phyloP scores from a whole-genome alignment of 306 rosid species.

The Cicer judaicum region DNA sequence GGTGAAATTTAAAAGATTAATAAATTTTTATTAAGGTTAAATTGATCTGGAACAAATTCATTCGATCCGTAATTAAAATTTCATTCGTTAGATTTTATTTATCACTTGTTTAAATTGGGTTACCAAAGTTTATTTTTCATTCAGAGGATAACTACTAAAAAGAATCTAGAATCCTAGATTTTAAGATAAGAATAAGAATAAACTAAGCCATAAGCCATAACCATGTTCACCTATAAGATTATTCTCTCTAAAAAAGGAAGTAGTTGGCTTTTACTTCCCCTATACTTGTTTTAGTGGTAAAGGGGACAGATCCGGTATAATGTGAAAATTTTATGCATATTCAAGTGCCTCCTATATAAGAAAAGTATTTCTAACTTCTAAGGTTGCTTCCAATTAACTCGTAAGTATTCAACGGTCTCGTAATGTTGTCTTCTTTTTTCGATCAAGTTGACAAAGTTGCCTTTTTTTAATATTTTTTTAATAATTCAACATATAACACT shows the following conservation, averaged over 20 bases:
- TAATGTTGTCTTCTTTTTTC: too few species aligned
- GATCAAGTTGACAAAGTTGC: too few species aligned
- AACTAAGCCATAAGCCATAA: conserved; percentile 17
- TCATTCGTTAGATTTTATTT: too few species aligned
- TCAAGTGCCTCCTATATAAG: background rate
- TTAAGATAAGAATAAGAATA: conserved; percentile 8
- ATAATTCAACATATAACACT: too few species aligned
- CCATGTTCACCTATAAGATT: conserved; percentile 15
- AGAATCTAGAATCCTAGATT: background rate
- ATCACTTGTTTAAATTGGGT: too few species aligned
- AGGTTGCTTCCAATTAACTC: too few species aligned
- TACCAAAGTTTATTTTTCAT: too few species aligned
- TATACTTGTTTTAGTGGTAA: background rate
- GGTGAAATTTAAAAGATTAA: background rate
- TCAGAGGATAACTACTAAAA: background rate
- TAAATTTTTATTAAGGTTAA: background rate
- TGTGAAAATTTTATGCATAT: background rate
- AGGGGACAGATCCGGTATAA: conserved; percentile 1
- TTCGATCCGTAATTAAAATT: background rate
- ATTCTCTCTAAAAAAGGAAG: background rate
- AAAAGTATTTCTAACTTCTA: too few species aligned
- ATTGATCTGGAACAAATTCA: background rate
- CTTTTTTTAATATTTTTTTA: background rate
- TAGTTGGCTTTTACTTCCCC: background rate
- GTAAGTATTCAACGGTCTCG: too few species aligned